phyloP scores from a whole-genome alignment of 768 basidiomycete species.

The Mycena rosella region DNA sequence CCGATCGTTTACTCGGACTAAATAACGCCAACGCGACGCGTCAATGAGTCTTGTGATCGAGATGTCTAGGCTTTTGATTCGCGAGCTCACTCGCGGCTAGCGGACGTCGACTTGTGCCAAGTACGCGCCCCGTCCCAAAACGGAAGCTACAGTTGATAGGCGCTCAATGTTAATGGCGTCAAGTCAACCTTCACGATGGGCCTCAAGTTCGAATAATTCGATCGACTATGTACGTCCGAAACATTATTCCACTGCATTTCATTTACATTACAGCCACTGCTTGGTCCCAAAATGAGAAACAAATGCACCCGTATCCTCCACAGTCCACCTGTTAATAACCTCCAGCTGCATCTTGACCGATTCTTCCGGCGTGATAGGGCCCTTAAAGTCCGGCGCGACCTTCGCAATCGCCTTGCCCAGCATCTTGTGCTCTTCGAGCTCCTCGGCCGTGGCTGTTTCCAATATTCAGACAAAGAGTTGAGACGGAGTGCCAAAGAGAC shows the following conservation, averaged over 20 bases:
- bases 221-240: too few relatives aligned
- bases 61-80: too few relatives aligned
- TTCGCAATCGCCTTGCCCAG: background rate
- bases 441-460: too few relatives aligned
- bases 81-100: too few relatives aligned
- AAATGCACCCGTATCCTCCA: conserved; percentile 20
- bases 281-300: conserved; percentile 33
- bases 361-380: conserved; percentile 25
- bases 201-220: too few relatives aligned
- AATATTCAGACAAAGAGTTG: too few relatives aligned
- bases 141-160: background rate
- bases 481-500: background rate
- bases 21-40: background rate
- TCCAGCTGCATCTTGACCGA: conserved; percentile 26
- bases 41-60: background rate
- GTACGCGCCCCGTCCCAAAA: background rate
- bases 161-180: background rate
- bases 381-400: conserved; percentile 22
- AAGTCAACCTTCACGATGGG: too few relatives aligned
- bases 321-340: conserved; percentile 17
- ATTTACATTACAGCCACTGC: conserved; percentile 25
- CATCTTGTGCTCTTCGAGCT: background rate
- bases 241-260: too few relatives aligned
- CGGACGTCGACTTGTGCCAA: background rate
- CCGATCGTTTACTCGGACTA: background rate